Percentiles rank a stretch among this genome's conserved stretches.
Evolutionary conservation across 164 flowering plant genomes (phyloP).

Genomic region (Macadamia integrifolia): DNA sequence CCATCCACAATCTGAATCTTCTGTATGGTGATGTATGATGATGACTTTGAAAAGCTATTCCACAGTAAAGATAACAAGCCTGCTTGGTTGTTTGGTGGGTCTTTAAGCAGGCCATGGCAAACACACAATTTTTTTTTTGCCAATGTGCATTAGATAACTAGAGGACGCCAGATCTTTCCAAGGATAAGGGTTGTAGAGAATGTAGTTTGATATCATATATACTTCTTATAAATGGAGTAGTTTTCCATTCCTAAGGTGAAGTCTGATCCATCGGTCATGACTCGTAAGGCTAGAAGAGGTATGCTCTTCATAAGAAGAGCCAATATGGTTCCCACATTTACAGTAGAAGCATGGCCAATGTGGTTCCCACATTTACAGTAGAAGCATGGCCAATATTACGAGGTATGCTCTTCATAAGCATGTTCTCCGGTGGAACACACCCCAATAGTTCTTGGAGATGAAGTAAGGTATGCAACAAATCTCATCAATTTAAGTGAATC

Average conservation of each 20-base stretch:
- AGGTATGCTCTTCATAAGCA: slow-evolving; percentile 1
- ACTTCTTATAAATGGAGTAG: slow-evolving; percentile 30
- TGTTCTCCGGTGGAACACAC: slow-evolving; percentile 56
- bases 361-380: too few relatives aligned
- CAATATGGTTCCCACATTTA: slow-evolving; percentile 75
- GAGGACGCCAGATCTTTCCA: slow-evolving; percentile 38
- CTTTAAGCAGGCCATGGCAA: background rate
- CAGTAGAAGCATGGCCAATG: slow-evolving; percentile 41
- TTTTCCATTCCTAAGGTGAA: slow-evolving; percentile 19
- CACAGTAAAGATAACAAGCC: background rate
- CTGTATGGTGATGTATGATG: background rate
- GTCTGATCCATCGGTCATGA: slow-evolving; percentile 23
- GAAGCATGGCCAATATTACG: too few relatives aligned
- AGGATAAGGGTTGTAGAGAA: slow-evolving; percentile 61
- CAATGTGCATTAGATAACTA: slow-evolving; percentile 25
- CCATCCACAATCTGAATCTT: background rate
- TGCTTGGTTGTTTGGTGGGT: background rate
- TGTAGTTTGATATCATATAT: slow-evolving; percentile 47
- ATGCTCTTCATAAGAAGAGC: slow-evolving; percentile 50
- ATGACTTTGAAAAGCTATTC: too few relatives aligned
- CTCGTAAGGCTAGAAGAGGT: slow-evolving; percentile 21
- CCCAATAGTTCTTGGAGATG: slow-evolving; percentile 55
- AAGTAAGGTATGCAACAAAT: slow-evolving; percentile 58
- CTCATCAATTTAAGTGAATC: slow-evolving; percentile 75
- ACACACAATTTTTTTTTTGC: background rate